Conservation (phyloP, 1,284 basidiomycete genomes). For the Sanghuangporus baumii region DNA sequence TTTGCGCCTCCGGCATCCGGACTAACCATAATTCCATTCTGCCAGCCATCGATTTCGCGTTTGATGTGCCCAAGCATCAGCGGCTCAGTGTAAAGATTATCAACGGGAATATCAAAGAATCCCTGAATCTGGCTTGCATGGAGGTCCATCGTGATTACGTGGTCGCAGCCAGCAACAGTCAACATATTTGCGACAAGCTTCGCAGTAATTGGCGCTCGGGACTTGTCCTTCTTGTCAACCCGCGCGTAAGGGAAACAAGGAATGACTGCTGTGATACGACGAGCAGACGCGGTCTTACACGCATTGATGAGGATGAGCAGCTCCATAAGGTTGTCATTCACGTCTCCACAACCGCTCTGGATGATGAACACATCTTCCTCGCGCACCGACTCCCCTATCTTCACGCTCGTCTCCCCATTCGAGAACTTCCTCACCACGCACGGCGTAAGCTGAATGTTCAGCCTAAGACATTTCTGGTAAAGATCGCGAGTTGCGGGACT, state of each 20-base stretch:
- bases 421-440: slow-evolving; percentile 95
- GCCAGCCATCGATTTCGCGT: slow-evolving; percentile 81
- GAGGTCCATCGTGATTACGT: slow-evolving; percentile 98
- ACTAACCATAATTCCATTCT: slow-evolving; percentile 88
- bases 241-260: slow-evolving; percentile 97
- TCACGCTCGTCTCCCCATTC: slow-evolving; percentile 90
- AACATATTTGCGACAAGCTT: slow-evolving; percentile 99
- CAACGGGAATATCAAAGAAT: slow-evolving; percentile 98
- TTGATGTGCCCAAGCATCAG: slow-evolving; percentile 90
- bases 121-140: slow-evolving; percentile 99
- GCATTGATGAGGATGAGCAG: slow-evolving; percentile 88
- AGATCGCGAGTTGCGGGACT: slow-evolving; percentile 34
- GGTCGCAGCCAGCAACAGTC: slow-evolving; percentile 93
- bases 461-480: slow-evolving; percentile 48
- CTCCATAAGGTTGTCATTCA: slow-evolving; percentile 87
- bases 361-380: slow-evolving; percentile 98
- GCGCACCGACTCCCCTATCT: slow-evolving; percentile 90
- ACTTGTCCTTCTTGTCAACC: slow-evolving; percentile 98
- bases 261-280: slow-evolving; percentile 96
- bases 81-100: slow-evolving; percentile 91
- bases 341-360: slow-evolving; percentile 76
- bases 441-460: slow-evolving; percentile 86
- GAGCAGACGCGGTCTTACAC: slow-evolving; percentile 95
- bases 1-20: slow-evolving; percentile 98
- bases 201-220: slow-evolving; percentile 94